Conservation (phyloP, 176 grass and related monocot species). For the Tillandsia fasciculata region DNA sequence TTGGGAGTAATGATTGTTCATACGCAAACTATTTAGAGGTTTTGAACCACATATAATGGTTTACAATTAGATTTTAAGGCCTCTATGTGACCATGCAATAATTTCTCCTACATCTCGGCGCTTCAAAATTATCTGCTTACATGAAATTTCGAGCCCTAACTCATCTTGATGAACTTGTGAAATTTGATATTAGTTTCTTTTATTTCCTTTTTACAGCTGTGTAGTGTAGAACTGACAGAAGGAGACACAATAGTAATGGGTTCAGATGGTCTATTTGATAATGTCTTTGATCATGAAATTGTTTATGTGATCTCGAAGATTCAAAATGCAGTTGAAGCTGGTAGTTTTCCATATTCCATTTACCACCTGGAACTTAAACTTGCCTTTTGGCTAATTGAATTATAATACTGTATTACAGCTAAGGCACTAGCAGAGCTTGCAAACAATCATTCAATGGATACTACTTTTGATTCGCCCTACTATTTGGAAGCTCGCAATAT, state of each 20-base stretch:
- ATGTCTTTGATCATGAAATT: constrained; percentile 86
- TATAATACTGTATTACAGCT: constrained; percentile 28
- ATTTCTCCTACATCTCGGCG: too few species aligned
- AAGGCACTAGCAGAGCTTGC: constrained; percentile 72
- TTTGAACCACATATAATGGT: too few species aligned
- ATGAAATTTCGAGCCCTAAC: not conserved
- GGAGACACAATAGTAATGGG: constrained; percentile 71
- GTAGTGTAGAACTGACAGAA: constrained; percentile 68
- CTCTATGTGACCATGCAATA: too few species aligned
- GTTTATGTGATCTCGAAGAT: constrained; percentile 46
- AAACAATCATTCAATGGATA: constrained; percentile 74
- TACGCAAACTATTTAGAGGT: too few species aligned
- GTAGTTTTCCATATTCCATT: constrained; percentile 31
- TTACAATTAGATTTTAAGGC: too few species aligned
- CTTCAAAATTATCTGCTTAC: not conserved
- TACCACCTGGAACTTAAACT: not conserved
- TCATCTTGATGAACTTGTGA: constrained; percentile 9
- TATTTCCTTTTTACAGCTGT: constrained; percentile 41
- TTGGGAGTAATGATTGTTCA: too few species aligned
- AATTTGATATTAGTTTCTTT: constrained; percentile 27
- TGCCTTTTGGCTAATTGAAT: constrained; percentile 12
- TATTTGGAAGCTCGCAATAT: constrained; percentile 65
- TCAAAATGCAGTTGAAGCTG: constrained; percentile 51
- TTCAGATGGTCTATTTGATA: constrained; percentile 93
- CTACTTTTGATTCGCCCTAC: constrained; percentile 88